Percentiles rank a stretch among this genome's conserved stretches.
Evolutionary conservation across 306 rosid genomes (phyloP).

Genomic region (Lagenaria siceraria): DNA sequence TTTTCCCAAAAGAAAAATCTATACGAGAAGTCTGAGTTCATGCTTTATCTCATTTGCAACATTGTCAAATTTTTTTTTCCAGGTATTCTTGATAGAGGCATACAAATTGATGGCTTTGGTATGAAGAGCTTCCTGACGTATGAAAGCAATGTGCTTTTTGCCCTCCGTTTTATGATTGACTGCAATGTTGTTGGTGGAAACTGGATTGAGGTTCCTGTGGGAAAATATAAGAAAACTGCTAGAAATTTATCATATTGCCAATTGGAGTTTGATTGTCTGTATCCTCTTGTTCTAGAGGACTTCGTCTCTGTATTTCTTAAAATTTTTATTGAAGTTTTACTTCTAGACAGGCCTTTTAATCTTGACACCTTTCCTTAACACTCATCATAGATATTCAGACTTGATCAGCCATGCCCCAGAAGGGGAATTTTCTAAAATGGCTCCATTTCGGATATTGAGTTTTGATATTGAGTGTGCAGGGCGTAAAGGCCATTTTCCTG

Average conservation of each 20-base stretch:
- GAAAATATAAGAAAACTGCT: slow-evolving; percentile 51
- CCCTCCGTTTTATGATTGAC: slow-evolving; percentile 96
- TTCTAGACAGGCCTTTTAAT: background rate
- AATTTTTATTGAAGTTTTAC: background rate
- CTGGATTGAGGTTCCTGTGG: slow-evolving; percentile 87
- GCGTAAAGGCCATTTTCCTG: slow-evolving; percentile 97
- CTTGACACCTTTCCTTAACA: slow-evolving; percentile 30
- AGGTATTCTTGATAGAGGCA: slow-evolving; percentile 96
- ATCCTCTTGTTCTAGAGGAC: slow-evolving; percentile 36
- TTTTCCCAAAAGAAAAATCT: background rate
- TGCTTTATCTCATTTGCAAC: background rate
- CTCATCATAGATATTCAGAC: slow-evolving; percentile 53
- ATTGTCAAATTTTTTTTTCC: background rate
- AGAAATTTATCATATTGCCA: slow-evolving; percentile 62
- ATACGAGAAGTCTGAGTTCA: background rate
- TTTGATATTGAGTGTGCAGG: slow-evolving; percentile 99
- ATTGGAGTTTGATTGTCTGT: slow-evolving; percentile 82
- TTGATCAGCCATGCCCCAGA: slow-evolving; percentile 88
- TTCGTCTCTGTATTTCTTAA: background rate
- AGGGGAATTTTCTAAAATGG: slow-evolving; percentile 94
- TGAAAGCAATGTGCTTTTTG: slow-evolving; percentile 97
- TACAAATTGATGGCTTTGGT: slow-evolving; percentile 82
- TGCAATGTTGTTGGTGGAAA: slow-evolving; percentile 88
- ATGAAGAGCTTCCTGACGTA: slow-evolving; percentile 84
- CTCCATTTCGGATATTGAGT: slow-evolving; percentile 96